Conservation (phyloP, 495 filamentous ascomycete genomes). For the Penicillium arizonense region DNA sequence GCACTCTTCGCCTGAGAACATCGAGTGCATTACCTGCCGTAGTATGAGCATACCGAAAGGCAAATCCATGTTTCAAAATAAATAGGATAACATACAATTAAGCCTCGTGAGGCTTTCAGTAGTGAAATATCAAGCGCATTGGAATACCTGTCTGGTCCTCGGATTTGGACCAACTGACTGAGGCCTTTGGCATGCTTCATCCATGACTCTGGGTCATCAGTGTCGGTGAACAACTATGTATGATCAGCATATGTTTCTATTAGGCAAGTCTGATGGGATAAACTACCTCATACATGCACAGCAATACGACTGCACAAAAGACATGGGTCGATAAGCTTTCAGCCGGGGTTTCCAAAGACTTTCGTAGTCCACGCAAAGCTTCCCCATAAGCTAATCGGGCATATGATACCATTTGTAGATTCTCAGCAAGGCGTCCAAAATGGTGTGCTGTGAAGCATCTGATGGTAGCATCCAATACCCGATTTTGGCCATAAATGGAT, state of each 20-base stretch:
- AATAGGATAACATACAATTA: slow-evolving; percentile 24
- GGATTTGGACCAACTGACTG: slow-evolving; percentile 24
- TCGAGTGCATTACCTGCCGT: slow-evolving; percentile 33
- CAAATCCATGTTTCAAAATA: neutral
- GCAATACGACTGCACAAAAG: slow-evolving; percentile 32
- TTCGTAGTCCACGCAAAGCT: slow-evolving; percentile 25
- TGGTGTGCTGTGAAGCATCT: slow-evolving; percentile 33
- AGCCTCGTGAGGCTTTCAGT: slow-evolving; percentile 30
- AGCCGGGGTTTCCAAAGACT: slow-evolving; percentile 18
- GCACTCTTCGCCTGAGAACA: slow-evolving; percentile 33
- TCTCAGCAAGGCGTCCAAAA: slow-evolving; percentile 21
- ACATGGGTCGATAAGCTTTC: slow-evolving; percentile 30
- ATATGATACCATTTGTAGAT: slow-evolving; percentile 28
- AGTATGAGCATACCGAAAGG: neutral
- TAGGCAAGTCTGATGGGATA: neutral
- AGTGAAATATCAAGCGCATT: slow-evolving; percentile 26
- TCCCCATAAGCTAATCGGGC: slow-evolving; percentile 30
- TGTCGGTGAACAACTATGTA: slow-evolving; percentile 31
- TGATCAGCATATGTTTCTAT: neutral
- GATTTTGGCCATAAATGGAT: slow-evolving; percentile 28
- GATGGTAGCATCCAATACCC: slow-evolving; percentile 29
- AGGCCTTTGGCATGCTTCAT: slow-evolving; percentile 39
- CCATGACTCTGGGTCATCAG: slow-evolving; percentile 31
- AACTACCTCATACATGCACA: slow-evolving; percentile 36
- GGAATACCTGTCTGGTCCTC: slow-evolving; percentile 28